These are phyloP conservation scores for Hondaea fermentalgiana DNA, from an alignment of 108 stramenopile species.

Conservation along the genomic window DNA sequence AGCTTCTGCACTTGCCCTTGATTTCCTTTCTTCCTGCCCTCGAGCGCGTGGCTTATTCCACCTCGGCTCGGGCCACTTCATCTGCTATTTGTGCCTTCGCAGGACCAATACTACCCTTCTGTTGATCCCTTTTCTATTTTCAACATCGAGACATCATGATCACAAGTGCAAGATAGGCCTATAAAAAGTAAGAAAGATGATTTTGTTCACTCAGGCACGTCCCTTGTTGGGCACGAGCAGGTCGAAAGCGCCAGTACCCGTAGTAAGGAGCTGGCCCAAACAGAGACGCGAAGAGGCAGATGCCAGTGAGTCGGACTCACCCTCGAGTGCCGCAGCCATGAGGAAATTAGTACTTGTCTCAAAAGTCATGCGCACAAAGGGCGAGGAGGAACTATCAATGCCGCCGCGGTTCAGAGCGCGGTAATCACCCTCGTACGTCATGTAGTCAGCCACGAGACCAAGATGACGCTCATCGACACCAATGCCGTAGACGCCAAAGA, in stretches of 20 bases:
- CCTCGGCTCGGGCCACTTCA: too few species aligned
- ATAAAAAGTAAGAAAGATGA: too few species aligned
- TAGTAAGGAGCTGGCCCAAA: slow-evolving; percentile 72
- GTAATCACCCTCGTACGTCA: slow-evolving; percentile 93
- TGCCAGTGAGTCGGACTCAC: slow-evolving; percentile 58
- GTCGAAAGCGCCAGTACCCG: slow-evolving; percentile 87
- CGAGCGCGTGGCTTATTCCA: too few species aligned
- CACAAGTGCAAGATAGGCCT: too few species aligned
- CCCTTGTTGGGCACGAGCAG: slow-evolving; percentile 18
- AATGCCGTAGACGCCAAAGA: slow-evolving; percentile 98
- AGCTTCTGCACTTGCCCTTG: too few species aligned
- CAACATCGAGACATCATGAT: too few species aligned
- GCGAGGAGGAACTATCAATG: slow-evolving; percentile 74
- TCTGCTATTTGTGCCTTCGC: too few species aligned
- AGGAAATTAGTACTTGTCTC: slow-evolving; percentile 94
- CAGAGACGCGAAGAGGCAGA: slow-evolving; percentile 88
- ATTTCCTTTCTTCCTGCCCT: too few species aligned
- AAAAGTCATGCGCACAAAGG: slow-evolving; percentile 96
- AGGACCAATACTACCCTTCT: too few species aligned
- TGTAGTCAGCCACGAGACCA: slow-evolving; percentile 92
- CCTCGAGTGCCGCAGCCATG: slow-evolving; percentile 72
- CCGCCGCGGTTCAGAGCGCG: slow-evolving; percentile 90
- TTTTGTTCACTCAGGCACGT: background rate
- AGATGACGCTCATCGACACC: slow-evolving; percentile 91
- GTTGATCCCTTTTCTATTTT: too few species aligned